These are phyloP conservation scores for Magnusiomyces paraingens DNA, from an alignment of 1,139 yeast genomes.

Conservation along the genomic window DNA sequence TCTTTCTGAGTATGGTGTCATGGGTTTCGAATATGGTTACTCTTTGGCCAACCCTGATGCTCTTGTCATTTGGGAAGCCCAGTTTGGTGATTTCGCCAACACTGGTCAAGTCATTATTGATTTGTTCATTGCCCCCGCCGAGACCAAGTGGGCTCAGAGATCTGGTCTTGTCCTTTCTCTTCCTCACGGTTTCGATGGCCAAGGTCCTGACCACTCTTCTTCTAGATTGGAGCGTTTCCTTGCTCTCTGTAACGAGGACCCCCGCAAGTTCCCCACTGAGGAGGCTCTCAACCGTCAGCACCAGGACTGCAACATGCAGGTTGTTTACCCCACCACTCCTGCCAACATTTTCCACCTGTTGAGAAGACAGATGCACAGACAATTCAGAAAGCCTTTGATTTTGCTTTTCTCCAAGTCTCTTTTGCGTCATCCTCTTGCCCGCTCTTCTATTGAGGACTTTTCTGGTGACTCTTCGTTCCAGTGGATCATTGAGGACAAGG, in stretches of 20 bases:
- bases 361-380: conserved; percentile 99
- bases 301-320: conserved; percentile 97
- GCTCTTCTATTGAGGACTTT: conserved; percentile 76
- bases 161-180: conserved; percentile 90
- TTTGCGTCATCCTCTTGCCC: conserved; percentile 96
- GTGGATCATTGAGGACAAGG: conserved; percentile 92
- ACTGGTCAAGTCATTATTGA: conserved; percentile 97
- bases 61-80: conserved; percentile 98
- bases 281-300: conserved; percentile 94
- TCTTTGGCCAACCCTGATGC: conserved; percentile 97
- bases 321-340: conserved; percentile 97
- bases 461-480: conserved; percentile 88
- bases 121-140: conserved; percentile 96
- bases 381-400: conserved; percentile 93
- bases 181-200: conserved; percentile 99
- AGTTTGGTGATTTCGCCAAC: conserved; percentile 99
- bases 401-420: conserved; percentile 88
- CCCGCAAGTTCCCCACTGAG: conserved; percentile 82
- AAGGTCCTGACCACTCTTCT: conserved; percentile 99
- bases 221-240: conserved; percentile 97
- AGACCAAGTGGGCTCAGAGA: conserved; percentile 98
- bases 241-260: conserved; percentile 94
- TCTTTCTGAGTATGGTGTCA: conserved; percentile 95
- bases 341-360: conserved; percentile 93
- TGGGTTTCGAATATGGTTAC: conserved; percentile 99